phyloP scores from a whole-genome alignment of 139 green algal species.

The Chlorella ohadii region DNA sequence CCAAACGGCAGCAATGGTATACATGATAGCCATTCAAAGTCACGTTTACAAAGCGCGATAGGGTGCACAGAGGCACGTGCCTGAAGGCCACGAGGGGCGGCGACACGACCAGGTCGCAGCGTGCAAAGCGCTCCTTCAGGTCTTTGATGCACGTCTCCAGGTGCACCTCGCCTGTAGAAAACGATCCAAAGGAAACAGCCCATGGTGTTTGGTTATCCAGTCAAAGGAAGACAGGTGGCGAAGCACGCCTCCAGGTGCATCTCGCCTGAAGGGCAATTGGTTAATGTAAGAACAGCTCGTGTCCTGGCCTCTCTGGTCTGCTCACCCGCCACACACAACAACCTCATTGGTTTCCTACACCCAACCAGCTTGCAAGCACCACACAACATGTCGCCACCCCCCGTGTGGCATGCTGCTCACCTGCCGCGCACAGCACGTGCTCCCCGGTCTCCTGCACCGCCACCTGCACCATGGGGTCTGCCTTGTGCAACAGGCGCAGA shows the following conservation, averaged over 20 bases:
- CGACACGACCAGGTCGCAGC: slow-evolving; percentile 89
- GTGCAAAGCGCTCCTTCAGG: slow-evolving; percentile 92
- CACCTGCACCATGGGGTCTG: slow-evolving; percentile 89
- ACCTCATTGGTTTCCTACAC: too few relatives aligned
- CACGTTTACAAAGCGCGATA: too few relatives aligned
- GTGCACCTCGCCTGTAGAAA: slow-evolving; percentile 92
- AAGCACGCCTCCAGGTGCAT: slow-evolving; percentile 97
- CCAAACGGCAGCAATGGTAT: too few relatives aligned
- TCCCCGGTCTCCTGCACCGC: slow-evolving; percentile 78
- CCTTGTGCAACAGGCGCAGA: slow-evolving; percentile 91
- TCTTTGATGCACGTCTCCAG: slow-evolving; percentile 97
- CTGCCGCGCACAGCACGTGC: slow-evolving; percentile 88
- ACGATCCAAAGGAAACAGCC: background rate
- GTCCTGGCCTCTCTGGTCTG: too few relatives aligned
- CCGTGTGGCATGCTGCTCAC: slow-evolving; percentile 12
- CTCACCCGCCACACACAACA: too few relatives aligned
- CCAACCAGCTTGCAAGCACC: too few relatives aligned
- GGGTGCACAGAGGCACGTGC: too few relatives aligned
- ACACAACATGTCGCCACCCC: too few relatives aligned
- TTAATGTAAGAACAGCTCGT: too few relatives aligned
- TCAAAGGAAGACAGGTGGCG: too few relatives aligned
- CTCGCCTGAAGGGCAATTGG: slow-evolving; percentile 54
- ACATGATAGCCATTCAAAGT: too few relatives aligned
- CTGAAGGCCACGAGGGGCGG: slow-evolving; percentile 93
- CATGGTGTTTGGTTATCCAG: too few relatives aligned